These are phyloP conservation scores for Jaapia argillacea DNA, from an alignment of 768 basidiomycete genomes.

Conservation along the genomic window DNA sequence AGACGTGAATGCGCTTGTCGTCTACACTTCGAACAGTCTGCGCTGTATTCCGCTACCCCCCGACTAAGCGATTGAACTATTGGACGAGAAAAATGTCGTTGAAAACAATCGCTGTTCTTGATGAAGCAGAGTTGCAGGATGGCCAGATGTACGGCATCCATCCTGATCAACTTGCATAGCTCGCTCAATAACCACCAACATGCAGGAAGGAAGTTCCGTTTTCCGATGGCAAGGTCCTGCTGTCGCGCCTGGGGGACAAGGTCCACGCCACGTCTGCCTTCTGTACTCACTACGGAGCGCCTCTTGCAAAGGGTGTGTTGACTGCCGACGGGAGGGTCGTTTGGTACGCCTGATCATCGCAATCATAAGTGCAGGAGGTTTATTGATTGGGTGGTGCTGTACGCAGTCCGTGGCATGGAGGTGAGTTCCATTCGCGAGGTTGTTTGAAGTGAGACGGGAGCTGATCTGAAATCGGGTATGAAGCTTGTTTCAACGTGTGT, in stretches of 20 bases:
- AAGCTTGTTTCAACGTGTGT: conserved; percentile 83
- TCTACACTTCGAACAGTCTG: no score
- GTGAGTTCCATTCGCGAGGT: conserved; percentile 24
- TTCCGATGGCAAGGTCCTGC: conserved; percentile 65
- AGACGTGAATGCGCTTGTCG: no score
- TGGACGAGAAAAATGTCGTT: conserved; percentile 26
- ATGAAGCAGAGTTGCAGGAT: conserved; percentile 37
- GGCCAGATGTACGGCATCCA: conserved; percentile 40
- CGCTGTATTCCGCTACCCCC: no score
- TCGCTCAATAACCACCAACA: neutral
- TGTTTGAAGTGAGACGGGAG: no score
- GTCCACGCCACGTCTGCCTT: conserved; percentile 73
- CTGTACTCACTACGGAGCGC: conserved; percentile 91
- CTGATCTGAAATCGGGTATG: no score
- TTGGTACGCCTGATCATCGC: conserved; percentile 58
- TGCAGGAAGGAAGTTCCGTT: conserved; percentile 78
- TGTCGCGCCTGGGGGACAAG: conserved; percentile 67
- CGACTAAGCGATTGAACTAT: no score
- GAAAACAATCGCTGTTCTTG: conserved; percentile 38
- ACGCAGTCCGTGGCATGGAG: conserved; percentile 79
- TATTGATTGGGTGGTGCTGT: neutral
- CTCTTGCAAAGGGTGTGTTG: conserved; percentile 73
- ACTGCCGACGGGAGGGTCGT: conserved; percentile 70
- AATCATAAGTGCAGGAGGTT: neutral
- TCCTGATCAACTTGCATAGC: neutral